Evolutionary conservation across 2,329 filamentous ascomycete genomes (phyloP).

Genomic region (Helminthosporium solani): DNA sequence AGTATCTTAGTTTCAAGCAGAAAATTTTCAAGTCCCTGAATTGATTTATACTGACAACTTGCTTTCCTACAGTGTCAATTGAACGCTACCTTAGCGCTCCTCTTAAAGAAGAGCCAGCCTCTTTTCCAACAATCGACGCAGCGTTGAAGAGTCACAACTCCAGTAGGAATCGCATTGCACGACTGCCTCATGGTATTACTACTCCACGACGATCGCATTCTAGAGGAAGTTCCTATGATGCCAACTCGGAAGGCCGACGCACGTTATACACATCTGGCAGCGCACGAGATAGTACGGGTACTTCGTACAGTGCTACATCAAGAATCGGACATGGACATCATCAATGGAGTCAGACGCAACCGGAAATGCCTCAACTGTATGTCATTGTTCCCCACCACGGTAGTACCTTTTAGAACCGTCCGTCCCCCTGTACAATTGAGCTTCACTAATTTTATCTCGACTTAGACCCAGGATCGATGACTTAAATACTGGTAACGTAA

Average conservation of each 20-base stretch:
- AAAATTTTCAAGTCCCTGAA: not conserved
- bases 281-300: conserved; percentile 21
- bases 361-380: conserved; percentile 6
- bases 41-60: not conserved
- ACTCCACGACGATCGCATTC: conserved; percentile 9
- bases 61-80: conserved; percentile 14
- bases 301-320: conserved; percentile 19
- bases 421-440: too few relatives aligned
- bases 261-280: conserved; percentile 28
- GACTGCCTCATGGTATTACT: not conserved
- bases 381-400: too few relatives aligned
- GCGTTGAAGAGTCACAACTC: conserved; percentile 20
- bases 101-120: conserved; percentile 27
- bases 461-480: not conserved
- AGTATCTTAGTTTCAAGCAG: conserved; percentile 25
- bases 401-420: too few relatives aligned
- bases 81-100: conserved; percentile 30
- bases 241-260: conserved; percentile 22
- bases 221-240: conserved; percentile 24
- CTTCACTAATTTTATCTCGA: too few relatives aligned
- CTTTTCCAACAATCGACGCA: conserved; percentile 25
- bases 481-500: conserved; percentile 2
- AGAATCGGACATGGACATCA: conserved; percentile 7
- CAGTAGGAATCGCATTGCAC: conserved; percentile 3
- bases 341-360: conserved; percentile 8